phyloP scores from a whole-genome alignment of 768 basidiomycete species.

The Clitopilus hobsonii region DNA sequence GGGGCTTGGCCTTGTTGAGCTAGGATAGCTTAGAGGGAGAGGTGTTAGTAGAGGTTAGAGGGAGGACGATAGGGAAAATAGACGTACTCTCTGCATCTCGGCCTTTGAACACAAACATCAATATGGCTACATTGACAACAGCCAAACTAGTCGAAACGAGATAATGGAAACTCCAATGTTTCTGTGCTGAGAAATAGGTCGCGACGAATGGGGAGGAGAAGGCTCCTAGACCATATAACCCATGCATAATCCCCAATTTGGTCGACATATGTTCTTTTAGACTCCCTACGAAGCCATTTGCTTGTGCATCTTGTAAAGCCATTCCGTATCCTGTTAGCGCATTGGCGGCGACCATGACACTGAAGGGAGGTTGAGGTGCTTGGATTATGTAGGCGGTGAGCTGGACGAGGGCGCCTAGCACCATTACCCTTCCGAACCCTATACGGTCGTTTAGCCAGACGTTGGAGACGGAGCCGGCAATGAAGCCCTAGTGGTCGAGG shows the following conservation, averaged over 20 bases:
- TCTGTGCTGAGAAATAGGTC: constrained; percentile 53
- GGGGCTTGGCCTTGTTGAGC: constrained; percentile 21
- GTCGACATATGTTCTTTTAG: constrained; percentile 34
- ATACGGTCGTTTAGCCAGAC: constrained; percentile 38
- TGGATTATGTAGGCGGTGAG: constrained; percentile 39
- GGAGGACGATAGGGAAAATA: background rate
- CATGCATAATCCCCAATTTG: constrained; percentile 52
- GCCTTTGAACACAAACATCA: constrained; percentile 21
- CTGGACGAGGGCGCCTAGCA: constrained; percentile 24
- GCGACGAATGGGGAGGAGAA: constrained; percentile 55
- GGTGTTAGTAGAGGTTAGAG: background rate
- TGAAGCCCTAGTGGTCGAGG: constrained; percentile 35
- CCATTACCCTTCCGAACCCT: constrained; percentile 43
- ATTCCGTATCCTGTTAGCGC: constrained; percentile 46
- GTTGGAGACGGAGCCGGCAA: constrained; percentile 42
- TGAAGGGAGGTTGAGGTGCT: constrained; percentile 47
- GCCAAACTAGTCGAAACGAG: constrained; percentile 52
- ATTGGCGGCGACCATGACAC: constrained; percentile 40
- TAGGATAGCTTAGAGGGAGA: constrained; percentile 10
- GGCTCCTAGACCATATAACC: constrained; percentile 48
- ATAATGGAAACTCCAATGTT: constrained; percentile 61
- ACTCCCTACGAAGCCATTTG: constrained; percentile 49
- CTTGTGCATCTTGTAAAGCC: constrained; percentile 47
- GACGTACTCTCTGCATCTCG: constrained; percentile 23
- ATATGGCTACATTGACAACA: constrained; percentile 24